Conservation (phyloP, 2,329 filamentous ascomycete species). For the Exophiala aquamarina region DNA sequence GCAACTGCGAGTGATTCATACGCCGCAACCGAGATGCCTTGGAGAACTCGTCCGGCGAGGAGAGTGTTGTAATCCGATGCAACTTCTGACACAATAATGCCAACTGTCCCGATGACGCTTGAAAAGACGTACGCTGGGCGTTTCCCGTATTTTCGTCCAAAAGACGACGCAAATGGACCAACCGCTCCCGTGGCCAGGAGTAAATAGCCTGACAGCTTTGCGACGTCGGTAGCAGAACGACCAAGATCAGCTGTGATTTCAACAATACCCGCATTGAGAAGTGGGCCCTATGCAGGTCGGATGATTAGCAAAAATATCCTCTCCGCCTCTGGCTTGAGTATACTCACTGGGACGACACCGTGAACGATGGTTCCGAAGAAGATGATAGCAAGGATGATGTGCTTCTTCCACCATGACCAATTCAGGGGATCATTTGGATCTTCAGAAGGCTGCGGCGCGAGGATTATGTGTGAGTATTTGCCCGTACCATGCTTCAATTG, state of each 20-base stretch:
- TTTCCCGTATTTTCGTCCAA: constrained; percentile 44
- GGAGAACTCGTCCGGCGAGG: constrained; percentile 43
- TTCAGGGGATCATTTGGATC: constrained; percentile 32
- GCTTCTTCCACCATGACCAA: constrained; percentile 20
- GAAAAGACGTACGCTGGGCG: constrained; percentile 42
- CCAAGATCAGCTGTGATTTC: constrained; percentile 32
- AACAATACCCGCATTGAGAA: constrained; percentile 38
- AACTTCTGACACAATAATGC: constrained; percentile 38
- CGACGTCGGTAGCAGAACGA: not conserved
- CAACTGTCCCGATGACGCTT: constrained; percentile 35
- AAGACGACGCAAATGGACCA: constrained; percentile 7
- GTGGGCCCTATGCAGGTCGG: not conserved
- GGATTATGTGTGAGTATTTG: constrained; percentile 28
- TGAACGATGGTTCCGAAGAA: not conserved
- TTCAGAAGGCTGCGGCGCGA: constrained; percentile 30
- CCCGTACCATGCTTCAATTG: constrained; percentile 28
- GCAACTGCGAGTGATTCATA: constrained; percentile 42
- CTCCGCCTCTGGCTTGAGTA: no score
- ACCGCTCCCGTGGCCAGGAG: not conserved
- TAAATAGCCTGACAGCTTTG: not conserved
- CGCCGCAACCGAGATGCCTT: constrained; percentile 44
- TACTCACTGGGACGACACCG: not conserved
- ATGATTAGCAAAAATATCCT: no score
- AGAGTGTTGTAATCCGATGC: constrained; percentile 38
- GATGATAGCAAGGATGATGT: not conserved